A percentile compares a stretch with the other conserved stretches of the same genome.
These are phyloP conservation scores for Boletus subparvulus DNA, from an alignment of 768 basidiomycete genomes.

Conservation along the genomic window DNA sequence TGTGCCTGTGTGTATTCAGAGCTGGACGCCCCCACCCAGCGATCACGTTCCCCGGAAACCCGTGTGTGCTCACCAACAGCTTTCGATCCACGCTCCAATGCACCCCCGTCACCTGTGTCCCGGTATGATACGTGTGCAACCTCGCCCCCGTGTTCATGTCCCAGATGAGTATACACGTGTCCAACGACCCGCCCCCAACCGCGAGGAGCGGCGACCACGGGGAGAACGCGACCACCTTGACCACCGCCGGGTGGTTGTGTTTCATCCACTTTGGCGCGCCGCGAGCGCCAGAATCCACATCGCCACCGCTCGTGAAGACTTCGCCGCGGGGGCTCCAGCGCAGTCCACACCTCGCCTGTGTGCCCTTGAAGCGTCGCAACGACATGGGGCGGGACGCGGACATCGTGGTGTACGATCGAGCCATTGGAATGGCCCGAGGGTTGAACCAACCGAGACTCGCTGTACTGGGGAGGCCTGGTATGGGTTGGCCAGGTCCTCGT, in stretches of 20 bases:
- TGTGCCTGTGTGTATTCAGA: slow-evolving; percentile 39
- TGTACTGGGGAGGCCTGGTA: no score
- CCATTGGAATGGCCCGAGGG: slow-evolving; percentile 87
- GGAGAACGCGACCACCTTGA: slow-evolving; percentile 92
- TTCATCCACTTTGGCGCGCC: slow-evolving; percentile 86
- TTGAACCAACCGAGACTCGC: no score
- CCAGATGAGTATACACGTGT: slow-evolving; percentile 89
- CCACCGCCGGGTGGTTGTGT: slow-evolving; percentile 86
- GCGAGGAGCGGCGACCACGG: slow-evolving; percentile 93
- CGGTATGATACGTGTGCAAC: slow-evolving; percentile 77
- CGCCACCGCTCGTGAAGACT: slow-evolving; percentile 68
- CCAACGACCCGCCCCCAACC: slow-evolving; percentile 92
- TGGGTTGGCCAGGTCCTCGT: no score
- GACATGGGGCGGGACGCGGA: slow-evolving; percentile 82
- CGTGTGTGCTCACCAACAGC: slow-evolving; percentile 92
- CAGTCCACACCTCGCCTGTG: slow-evolving; percentile 85
- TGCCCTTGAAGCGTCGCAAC: slow-evolving; percentile 86
- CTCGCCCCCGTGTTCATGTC: slow-evolving; percentile 90
- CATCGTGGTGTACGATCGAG: slow-evolving; percentile 96
- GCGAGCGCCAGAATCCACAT: slow-evolving; percentile 43
- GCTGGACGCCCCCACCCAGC: slow-evolving; percentile 64
- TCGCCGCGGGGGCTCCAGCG: slow-evolving; percentile 88
- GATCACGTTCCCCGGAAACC: slow-evolving; percentile 85
- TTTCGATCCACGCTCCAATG: slow-evolving; percentile 86
- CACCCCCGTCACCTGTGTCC: slow-evolving; percentile 61